Base-by-base conservation (phyloP, 2,329 filamentous ascomycete genomes). In the Monilinia fructicola region DNA sequence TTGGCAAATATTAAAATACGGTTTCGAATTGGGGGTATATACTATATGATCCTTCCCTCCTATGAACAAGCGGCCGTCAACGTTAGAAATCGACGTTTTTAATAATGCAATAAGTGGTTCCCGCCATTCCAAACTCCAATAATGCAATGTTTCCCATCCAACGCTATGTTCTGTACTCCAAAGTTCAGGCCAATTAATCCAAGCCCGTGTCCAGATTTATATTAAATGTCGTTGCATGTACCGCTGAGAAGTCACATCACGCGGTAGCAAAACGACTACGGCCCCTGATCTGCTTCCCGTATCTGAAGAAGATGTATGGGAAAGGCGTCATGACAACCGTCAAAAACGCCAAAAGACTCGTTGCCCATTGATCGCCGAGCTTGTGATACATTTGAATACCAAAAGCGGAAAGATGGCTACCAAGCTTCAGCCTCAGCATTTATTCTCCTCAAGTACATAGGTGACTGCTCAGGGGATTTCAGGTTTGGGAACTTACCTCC, bases 351-450 rank as follows among this genome's bases (percentile, higher is more conserved):
- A 90, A 77, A 53, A 90, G 75, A 52, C 81, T 85, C 1, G 85
- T 84, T 10, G 86, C 87, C 90, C 90, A 93, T 69, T 89, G 85
- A 67, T 88, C 85, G 21, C 90, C 90, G 31, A 93, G 81, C 35
- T 79, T 82, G 11, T 84, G 76, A 74, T 92, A 94, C 87, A 93
- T 86, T 71, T 88, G 89, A 38, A 86, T 83, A 21, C 89, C 89
- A 76, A 93, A 2, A 93, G 79, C 18, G 90, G 90, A 72, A 93
- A 93, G 4, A 87, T 85, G 63, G 91, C 92, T 86, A 61, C 38
- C 23, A 40, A 55, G 38, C 52, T 48, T 73, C 68, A 73, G 69
- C 67, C 66, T 69, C 69, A 68, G 50, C 52, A 50, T 44, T 18
- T 54, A 58, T 54, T 53, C 52, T 66, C 54, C 35, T 65, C 54